Base-by-base conservation (phyloP, 441 rosid species). In the Bocquillonia castaneifolia region DNA sequence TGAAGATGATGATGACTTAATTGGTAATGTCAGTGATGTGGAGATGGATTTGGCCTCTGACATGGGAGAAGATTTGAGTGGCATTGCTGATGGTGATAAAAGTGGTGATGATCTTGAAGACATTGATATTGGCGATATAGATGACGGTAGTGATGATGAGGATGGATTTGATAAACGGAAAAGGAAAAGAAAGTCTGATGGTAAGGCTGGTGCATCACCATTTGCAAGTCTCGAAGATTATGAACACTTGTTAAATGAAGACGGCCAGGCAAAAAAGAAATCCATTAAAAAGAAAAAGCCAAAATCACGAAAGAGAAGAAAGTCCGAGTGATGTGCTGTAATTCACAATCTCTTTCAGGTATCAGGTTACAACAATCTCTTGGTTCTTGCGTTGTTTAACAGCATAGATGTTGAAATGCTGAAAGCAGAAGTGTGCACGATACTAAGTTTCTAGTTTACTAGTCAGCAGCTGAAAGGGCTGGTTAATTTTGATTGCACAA, bases 141-240 rank as follows among this genome's bases (percentile, higher is more conserved):
- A 78, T 34, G 88, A 85, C 45, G 74, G 59, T 44, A 61, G 44
- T 22, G 78, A 72, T 20, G 81, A 74, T 31, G 84, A 80, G 15
- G 78, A 59, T 28, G 76, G 45, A 37, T 23, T 59, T 54, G 67
- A 37, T 23, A 75, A 48, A 57, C 72, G 75, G 72, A 87, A 84
- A 73, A 77, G 84, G 66, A 82, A 79, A 54, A 74, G 80, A 12
- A 85, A 84, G 61, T 51, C 82, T 39, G 53, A 73, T 20, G 64
- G 77, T 51, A 86, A 81, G 64, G 66, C 72, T 12, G 79, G 81
- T 23, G 82, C 83, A 20, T 84, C 99, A 3, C 93, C 97, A 28
- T 92, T 86, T 69, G 99, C 98, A 22, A 87, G 86, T 73, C 77
- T 85, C 36, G 96, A 90, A 79, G 96, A 92, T 8, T 94, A 87